These are phyloP conservation scores for Mycena crocata DNA, from an alignment of 768 basidiomycete species.

Conservation along the genomic window DNA sequence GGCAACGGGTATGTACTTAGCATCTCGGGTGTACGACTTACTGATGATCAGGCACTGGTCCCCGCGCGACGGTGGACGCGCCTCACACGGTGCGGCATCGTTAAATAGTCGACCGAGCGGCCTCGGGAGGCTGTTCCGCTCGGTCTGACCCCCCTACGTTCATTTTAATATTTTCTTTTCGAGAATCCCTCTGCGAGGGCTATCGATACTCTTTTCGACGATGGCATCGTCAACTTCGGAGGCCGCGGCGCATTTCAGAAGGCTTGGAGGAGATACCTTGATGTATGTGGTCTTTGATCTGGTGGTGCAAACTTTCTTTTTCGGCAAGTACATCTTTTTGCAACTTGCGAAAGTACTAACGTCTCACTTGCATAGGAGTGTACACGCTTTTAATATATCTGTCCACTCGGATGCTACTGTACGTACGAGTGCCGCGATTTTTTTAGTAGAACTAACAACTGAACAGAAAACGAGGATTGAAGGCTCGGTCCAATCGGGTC, in stretches of 20 bases:
- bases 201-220: background rate
- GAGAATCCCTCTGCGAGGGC: slow-evolving; percentile 14
- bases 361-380: slow-evolving; percentile 2
- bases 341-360: background rate
- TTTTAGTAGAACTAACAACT: background rate
- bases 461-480: slow-evolving; percentile 24
- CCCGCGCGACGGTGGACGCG: no score
- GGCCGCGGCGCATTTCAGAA: no score
- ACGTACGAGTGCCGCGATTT: background rate
- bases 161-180: background rate
- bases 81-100: no score
- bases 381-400: slow-evolving; percentile 26
- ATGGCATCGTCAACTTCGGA: background rate
- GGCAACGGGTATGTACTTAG: no score
- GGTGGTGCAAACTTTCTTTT: slow-evolving; percentile 28
- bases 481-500: slow-evolving; percentile 11
- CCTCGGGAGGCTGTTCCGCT: background rate
- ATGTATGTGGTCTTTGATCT: background rate
- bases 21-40: no score
- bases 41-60: no score
- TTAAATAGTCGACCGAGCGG: background rate
- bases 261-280: background rate
- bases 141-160: background rate
- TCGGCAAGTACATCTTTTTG: slow-evolving; percentile 13
- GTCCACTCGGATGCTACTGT: slow-evolving; percentile 32